A percentile compares a stretch with the other conserved stretches of the same genome.
Evolutionary conservation across 2,329 filamentous ascomycete species (phyloP).

Genomic region (Cytospora chrysosperma): DNA sequence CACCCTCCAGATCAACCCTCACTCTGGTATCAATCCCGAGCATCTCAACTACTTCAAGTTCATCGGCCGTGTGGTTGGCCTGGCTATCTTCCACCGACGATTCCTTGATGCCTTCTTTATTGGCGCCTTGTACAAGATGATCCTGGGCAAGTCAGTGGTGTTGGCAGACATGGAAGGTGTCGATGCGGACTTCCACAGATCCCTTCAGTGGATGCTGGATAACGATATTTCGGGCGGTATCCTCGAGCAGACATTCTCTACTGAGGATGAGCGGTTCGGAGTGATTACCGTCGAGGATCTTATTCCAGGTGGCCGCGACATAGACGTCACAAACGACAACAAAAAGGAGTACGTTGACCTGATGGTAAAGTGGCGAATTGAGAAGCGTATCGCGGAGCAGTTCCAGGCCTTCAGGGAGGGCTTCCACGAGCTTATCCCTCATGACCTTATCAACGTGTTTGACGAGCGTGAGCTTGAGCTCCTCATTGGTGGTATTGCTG

Average conservation of each 20-base stretch:
- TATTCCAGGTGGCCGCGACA: constrained; percentile 84
- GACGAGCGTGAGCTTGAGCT: constrained; percentile 96
- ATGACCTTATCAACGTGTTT: constrained; percentile 96
- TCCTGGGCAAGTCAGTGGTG: constrained; percentile 86
- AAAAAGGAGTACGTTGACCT: constrained; percentile 98
- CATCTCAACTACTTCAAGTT: constrained; percentile 99
- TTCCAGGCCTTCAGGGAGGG: constrained; percentile 97
- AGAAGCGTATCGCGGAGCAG: constrained; percentile 97
- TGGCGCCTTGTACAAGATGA: constrained; percentile 99
- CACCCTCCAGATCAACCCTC: constrained; percentile 98
- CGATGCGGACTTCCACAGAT: constrained; percentile 95
- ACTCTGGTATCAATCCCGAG: constrained; percentile 98
- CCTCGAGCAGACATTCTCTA: constrained; percentile 92
- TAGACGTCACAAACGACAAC: constrained; percentile 97
- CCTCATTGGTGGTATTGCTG: constrained; percentile 97
- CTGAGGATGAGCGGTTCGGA: constrained; percentile 95
- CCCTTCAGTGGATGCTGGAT: constrained; percentile 95
- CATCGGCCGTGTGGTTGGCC: constrained; percentile 92
- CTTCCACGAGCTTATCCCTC: constrained; percentile 95
- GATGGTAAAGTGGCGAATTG: constrained; percentile 98
- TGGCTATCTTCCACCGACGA: constrained; percentile 96
- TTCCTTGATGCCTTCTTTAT: constrained; percentile 99
- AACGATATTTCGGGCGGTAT: constrained; percentile 93
- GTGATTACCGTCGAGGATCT: constrained; percentile 92
- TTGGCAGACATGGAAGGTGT: constrained; percentile 98